Percentiles rank a stretch among this genome's conserved stretches.
Evolutionary conservation across 805 yeast genomes (phyloP).

Genomic region (Metschnikowia hibisci): DNA sequence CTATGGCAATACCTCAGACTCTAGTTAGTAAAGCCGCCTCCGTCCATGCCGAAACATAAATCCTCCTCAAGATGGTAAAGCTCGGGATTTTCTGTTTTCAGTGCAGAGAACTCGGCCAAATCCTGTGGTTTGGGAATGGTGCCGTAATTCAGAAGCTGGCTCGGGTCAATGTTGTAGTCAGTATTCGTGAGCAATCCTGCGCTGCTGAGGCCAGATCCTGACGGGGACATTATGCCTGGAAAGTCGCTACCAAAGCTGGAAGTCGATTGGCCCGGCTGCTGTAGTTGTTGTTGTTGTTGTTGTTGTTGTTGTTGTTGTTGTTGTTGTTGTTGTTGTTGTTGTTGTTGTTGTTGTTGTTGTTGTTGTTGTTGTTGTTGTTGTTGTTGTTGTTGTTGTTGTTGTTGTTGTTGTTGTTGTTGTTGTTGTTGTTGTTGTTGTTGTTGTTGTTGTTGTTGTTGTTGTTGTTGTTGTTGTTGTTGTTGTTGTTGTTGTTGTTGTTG

Average conservation of each 20-base stretch:
- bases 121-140: slow-evolving; percentile 44
- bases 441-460: slow-evolving; percentile 8
- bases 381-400: slow-evolving; percentile 10
- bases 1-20: not conserved
- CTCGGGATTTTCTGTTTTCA: slow-evolving; percentile 21
- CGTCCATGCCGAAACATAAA: slow-evolving; percentile 44
- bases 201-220: slow-evolving; percentile 14
- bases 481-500: slow-evolving; percentile 10
- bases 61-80: slow-evolving; percentile 41
- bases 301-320: slow-evolving; percentile 20
- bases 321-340: slow-evolving; percentile 10
- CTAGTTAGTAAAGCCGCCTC: slow-evolving; percentile 16
- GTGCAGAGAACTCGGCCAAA: slow-evolving; percentile 34
- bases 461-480: slow-evolving; percentile 9
- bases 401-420: slow-evolving; percentile 7
- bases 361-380: slow-evolving; percentile 10
- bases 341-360: slow-evolving; percentile 8
- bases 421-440: slow-evolving; percentile 11
- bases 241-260: slow-evolving; percentile 7
- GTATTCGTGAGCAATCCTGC: slow-evolving; percentile 18
- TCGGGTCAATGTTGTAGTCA: slow-evolving; percentile 18
- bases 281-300: slow-evolving; percentile 8
- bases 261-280: slow-evolving; percentile 2
- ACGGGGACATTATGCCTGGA: slow-evolving; percentile 14
- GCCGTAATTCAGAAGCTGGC: slow-evolving; percentile 29